Evolutionary conservation across 164 flowering plant genomes (phyloP), one percentile per base, ranked within the genome.

Genomic region (Warburgia ugandensis): DNA sequence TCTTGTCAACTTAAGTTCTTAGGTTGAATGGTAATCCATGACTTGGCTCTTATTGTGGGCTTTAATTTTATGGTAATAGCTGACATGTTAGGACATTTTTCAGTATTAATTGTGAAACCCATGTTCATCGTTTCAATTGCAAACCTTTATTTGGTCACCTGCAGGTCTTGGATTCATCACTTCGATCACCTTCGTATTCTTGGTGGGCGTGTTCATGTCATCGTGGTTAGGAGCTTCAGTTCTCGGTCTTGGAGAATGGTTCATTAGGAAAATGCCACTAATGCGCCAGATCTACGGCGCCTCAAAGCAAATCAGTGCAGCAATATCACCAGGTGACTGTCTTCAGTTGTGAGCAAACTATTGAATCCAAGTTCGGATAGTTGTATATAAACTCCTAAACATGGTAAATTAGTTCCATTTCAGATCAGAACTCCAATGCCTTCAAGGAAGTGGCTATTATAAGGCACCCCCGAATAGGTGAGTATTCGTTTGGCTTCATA

Each of bases 371-470:
- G n/a, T n/a, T n/a, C n/a, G n/a, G n/a, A n/a, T n/a, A n/a, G n/a
- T n/a, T n/a, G n/a, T n/a, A n/a, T n/a, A n/a, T n/a, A n/a, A n/a
- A n/a, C n/a, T n/a, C n/a, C n/a, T n/a, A n/a, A n/a, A n/a, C n/a
- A n/a, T n/a, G n/a, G n/a, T n/a, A n/a, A n/a, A n/a, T n/a, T n/a
- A n/a, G n/a, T n/a, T n/a, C n/a, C 35, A n/a, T 45, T 59, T 5
- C 68, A 78, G 86, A 73, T 58, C 67, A 74, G 59, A 65, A 51
- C 29, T 69, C 82, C 5, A 65, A 68, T 1, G 79, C 88, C 29
- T 81, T 81, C 70, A 81, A 81, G 62, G 84, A 81, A 68, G 82
- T 78, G 45, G 82, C 82, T 11, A 77, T 81, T 29, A 66, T 81
- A 51, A 75, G 74, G 58, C 88, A 81, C 67, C 88, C 88, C 3